Evolutionary conservation across 2,329 filamentous ascomycete species (phyloP).

Genomic region (Aspergillus pseudonomiae): DNA sequence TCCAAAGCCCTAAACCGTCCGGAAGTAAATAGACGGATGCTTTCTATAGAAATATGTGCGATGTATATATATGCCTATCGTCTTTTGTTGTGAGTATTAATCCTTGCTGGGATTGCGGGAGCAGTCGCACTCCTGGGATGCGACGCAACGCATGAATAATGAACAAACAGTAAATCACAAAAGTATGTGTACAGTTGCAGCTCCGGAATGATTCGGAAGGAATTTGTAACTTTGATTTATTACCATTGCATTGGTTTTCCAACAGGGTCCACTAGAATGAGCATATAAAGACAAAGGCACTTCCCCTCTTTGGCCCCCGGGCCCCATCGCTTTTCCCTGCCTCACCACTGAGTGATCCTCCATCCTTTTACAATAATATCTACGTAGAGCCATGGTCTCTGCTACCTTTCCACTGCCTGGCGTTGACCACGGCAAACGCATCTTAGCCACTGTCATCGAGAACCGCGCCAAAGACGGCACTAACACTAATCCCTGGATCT

Average conservation of each 20-base stretch:
- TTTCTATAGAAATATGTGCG: neutral
- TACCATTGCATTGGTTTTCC: neutral
- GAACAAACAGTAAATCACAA: neutral
- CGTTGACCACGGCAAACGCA: conserved; percentile 14
- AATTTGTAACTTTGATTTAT: neutral
- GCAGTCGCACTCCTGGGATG: neutral
- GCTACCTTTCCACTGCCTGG: conserved; percentile 15
- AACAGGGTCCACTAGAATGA: neutral
- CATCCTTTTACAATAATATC: neutral
- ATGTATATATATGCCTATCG: neutral
- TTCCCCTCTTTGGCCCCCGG: neutral
- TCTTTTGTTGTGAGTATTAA: neutral
- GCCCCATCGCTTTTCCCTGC: neutral
- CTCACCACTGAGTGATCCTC: neutral
- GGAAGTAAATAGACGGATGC: neutral
- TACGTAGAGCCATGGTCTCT: neutral
- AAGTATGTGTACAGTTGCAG: neutral
- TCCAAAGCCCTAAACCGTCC: neutral
- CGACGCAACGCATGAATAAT: neutral
- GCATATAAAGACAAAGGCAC: neutral
- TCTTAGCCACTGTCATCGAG: conserved; percentile 24
- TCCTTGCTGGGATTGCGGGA: neutral
- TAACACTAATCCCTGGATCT: conserved; percentile 19
- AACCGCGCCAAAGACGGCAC: conserved; percentile 15
- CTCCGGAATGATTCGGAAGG: neutral